Base-by-base conservation (phyloP, 345 rosid species). In the Citropsis articulata region DNA sequence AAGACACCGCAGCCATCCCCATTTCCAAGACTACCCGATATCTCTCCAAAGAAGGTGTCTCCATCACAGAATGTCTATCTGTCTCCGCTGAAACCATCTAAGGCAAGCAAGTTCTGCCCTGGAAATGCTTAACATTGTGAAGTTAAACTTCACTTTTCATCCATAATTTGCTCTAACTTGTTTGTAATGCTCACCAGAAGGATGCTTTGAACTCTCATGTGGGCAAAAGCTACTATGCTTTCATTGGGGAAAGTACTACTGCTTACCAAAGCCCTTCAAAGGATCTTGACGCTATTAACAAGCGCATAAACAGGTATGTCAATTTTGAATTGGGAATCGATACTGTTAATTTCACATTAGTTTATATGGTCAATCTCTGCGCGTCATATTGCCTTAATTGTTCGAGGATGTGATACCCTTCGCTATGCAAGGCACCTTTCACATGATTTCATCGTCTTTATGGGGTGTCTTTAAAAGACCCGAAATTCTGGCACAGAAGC, bases 1-100 rank as follows among this genome's bases (percentile, higher is more conserved):
- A 94, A 89, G 70, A 91, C 97, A 24, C 97, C 97, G 25, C 89
- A 85, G 80, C 85, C 84, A 48, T 85, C 93, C 63, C 85, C 90
- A 68, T 95, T 95, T 83, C 97, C 95, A 77, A 91, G 79, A 81
- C 90, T 95, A 61, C 98, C 98, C 31, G 97, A 93, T 79, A 91
- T 95, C 95, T 95, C 98, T 40, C 98, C 98, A 0, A 95, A 91
- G 84, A 93, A 93, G 87, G 91, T 93, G 56, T 95, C 98, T 40
- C 86, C 98, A 50, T 82, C 84, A 35, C 98, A 88, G 80, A 93
- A 95, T 71, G 95, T 95, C 22, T 95, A 93, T 71, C 92, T 92
- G 67, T 95, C 98, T 82, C 98, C 98, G 10, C 82, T 93, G 79
- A 87, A 92, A 14, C 82, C 97, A 61, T 91, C 99, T 65, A 95